Evolutionary conservation across 2,329 filamentous ascomycete species (phyloP).

Genomic region (Botrytis paeoniae): DNA sequence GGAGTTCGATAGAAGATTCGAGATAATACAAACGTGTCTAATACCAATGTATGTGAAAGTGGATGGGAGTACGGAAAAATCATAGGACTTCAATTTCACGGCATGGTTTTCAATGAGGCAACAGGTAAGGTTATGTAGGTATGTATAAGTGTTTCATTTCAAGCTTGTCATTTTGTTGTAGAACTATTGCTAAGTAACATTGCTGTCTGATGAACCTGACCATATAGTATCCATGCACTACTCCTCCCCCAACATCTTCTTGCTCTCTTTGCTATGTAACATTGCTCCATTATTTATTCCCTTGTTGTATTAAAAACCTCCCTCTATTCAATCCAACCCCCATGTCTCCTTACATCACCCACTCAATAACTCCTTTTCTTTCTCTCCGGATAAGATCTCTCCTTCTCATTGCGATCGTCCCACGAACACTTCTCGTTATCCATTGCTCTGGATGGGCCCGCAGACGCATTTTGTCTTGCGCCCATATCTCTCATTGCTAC

Average conservation of each 20-base stretch:
- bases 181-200: background rate
- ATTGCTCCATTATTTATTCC: background rate
- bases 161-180: background rate
- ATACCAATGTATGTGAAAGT: background rate
- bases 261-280: background rate
- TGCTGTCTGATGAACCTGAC: background rate
- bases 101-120: background rate
- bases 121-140: too few species aligned
- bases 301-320: background rate
- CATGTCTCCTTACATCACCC: background rate
- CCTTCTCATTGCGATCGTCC: background rate
- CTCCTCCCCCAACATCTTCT: fast-evolving
- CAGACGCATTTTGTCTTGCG: background rate
- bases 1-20: background rate
- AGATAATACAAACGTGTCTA: background rate
- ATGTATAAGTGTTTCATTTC: background rate
- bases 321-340: background rate
- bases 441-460: background rate
- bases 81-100: background rate
- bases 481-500: background rate
- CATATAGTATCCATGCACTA: background rate
- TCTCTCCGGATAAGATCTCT: fast-evolving
- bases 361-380: background rate
- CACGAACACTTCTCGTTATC: background rate
- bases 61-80: background rate